Conservation (phyloP, 139 green algal genomes). For the Volvox africanus region DNA sequence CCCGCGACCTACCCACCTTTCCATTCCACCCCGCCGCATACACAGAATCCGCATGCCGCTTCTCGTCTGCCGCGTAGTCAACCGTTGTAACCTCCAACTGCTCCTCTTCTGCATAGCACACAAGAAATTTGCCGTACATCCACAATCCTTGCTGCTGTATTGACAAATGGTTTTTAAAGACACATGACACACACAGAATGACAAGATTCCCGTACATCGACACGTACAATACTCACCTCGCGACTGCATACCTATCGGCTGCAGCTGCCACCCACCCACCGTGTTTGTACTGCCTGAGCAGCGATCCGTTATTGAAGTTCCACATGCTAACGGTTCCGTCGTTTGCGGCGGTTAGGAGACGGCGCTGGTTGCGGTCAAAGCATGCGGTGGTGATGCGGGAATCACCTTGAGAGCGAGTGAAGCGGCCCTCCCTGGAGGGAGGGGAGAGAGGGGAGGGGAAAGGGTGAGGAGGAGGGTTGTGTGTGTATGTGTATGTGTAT, state of each 20-base stretch:
- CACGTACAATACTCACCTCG: too few species aligned
- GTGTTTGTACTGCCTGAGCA: slow-evolving; percentile 69
- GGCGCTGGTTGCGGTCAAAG: slow-evolving; percentile 85
- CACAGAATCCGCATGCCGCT: slow-evolving; percentile 68
- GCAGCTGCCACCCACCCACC: not conserved
- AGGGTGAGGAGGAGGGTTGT: too few species aligned
- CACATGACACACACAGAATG: too few species aligned
- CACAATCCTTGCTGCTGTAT: not conserved
- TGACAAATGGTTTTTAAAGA: too few species aligned
- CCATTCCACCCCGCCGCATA: slow-evolving; percentile 85
- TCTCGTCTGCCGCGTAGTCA: slow-evolving; percentile 75
- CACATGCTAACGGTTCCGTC: slow-evolving; percentile 79
- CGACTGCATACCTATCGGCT: too few species aligned
- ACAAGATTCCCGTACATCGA: too few species aligned
- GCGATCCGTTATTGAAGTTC: slow-evolving; percentile 93
- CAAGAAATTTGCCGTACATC: not conserved
- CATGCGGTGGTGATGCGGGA: slow-evolving; percentile 72
- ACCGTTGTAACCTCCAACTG: slow-evolving; percentile 71
- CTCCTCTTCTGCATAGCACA: slow-evolving; percentile 51
- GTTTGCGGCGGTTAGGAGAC: slow-evolving; percentile 81
- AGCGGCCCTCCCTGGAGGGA: slow-evolving; percentile 70
- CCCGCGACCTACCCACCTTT: slow-evolving; percentile 52
- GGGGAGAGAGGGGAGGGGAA: not conserved
- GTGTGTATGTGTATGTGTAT: too few species aligned
- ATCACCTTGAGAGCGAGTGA: slow-evolving; percentile 67